Base-by-base conservation (phyloP, 1,139 yeast species). In the Zygoascus hellenicus region DNA sequence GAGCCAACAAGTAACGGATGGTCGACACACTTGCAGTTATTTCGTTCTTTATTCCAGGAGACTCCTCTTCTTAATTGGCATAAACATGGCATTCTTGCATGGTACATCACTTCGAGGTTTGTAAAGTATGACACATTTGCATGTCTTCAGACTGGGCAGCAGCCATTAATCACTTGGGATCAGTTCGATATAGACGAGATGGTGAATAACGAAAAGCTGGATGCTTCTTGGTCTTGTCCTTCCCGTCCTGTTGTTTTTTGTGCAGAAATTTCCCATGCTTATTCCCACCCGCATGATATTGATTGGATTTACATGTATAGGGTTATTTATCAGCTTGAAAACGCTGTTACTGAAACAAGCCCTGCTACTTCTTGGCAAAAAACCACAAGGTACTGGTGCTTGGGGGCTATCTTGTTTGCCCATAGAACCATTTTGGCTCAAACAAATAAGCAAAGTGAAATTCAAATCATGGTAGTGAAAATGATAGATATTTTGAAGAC, bases 61-160 rank as follows among this genome's bases (percentile, higher is more conserved):
- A 16, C 38, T 10, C 42, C 42, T 19, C 17, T 45, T 13, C 22
- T 45, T 9, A n/a, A 15, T 17, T 15, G 31, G 17, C 30, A 41
- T 15, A 11, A 34, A 15, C 33, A 39, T 40, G 48, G 48, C 22
- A 17, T 16, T 11, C 16, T 28, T 15, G 38, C 48, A 14, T 45
- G 48, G 48, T 45, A 39, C 19, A 34, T 45, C 22, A 30, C 45
- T 9, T 29, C 33, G 13, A 28, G 48, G 2, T 34, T 45, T 9
- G 35, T 45, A 14, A 45, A 45, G 28, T 45, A 45, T 15, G 48
- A 45, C 17, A 41, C 43, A 5, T 45, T 45, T 35, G 43, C 45
- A 4, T 45, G 48, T 16, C 22, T 45, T 9, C 48, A 45, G 29
- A 26, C 30, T 11, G 43, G 47, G 7, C 2, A 14, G 19, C 34